phyloP scores from a whole-genome alignment of 192 early-diverging fungal genomes.

The Haplosporangium gracile region DNA sequence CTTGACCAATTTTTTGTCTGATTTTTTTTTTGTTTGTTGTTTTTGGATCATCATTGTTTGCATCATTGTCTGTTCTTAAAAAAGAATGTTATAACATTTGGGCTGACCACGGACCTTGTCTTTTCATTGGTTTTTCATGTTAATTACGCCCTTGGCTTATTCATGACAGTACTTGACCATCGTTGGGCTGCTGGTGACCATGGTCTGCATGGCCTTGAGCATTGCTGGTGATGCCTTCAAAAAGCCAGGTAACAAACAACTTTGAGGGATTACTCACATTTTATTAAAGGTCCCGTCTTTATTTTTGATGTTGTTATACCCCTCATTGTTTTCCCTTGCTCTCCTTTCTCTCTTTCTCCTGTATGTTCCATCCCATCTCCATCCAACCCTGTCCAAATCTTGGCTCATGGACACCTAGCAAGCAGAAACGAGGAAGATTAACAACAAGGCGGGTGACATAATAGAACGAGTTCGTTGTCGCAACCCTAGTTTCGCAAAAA shows the following conservation, averaged over 20 bases:
- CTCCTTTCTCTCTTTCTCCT: background rate
- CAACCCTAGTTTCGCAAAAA: background rate
- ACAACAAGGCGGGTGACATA: too few species aligned
- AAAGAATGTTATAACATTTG: background rate
- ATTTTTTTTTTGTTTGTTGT: background rate
- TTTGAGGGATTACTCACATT: background rate
- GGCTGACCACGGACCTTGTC: background rate
- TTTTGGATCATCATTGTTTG: background rate
- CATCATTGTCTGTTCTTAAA: conserved; percentile 12
- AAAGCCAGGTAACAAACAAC: conserved; percentile 4
- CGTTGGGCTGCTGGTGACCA: conserved; percentile 18
- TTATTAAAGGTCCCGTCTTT: background rate
- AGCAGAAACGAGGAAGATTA: background rate
- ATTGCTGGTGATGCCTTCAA: conserved; percentile 11
- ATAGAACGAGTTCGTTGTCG: background rate
- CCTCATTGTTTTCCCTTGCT: background rate
- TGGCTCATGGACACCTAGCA: background rate
- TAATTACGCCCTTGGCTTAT: background rate
- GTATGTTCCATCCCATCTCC: background rate
- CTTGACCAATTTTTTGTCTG: background rate
- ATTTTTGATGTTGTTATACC: background rate
- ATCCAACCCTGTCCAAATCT: background rate
- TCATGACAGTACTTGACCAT: conserved; percentile 33
- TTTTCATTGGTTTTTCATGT: conserved; percentile 5
- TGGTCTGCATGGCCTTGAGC: conserved; percentile 9